phyloP scores from a whole-genome alignment of 768 basidiomycete genomes.

The Mrakia blollopis region DNA sequence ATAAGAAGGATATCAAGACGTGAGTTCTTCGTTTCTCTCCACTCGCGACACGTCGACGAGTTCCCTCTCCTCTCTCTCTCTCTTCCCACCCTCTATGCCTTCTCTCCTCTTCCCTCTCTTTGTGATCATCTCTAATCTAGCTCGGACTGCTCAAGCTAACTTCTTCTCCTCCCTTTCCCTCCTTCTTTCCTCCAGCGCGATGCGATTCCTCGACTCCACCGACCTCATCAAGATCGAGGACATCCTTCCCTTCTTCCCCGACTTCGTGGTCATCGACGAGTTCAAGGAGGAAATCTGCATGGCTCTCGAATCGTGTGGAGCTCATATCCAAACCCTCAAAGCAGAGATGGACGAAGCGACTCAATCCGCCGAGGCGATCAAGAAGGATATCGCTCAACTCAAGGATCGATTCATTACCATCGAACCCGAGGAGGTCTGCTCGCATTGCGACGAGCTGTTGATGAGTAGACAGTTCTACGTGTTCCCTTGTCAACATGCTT shows the following conservation, averaged over 20 bases:
- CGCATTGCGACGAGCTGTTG: conserved; percentile 67
- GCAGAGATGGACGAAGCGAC: conserved; percentile 96
- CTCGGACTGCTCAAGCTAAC: no score
- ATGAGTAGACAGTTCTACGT: conserved; percentile 92
- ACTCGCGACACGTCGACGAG: background rate
- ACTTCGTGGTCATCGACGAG: conserved; percentile 98
- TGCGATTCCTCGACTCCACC: conserved; percentile 92
- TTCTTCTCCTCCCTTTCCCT: conserved; percentile 13
- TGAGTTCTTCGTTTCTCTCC: conserved; percentile 49
- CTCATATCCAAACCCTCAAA: conserved; percentile 82
- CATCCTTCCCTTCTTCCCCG: conserved; percentile 98
- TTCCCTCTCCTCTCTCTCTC: background rate
- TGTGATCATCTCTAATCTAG: no score
- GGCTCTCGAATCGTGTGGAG: conserved; percentile 88
- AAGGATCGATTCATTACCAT: conserved; percentile 88
- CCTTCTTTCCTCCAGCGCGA: conserved; percentile 59
- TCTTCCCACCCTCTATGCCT: background rate
- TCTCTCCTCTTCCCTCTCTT: background rate
- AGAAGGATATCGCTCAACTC: conserved; percentile 77
- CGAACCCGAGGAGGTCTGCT: conserved; percentile 79
- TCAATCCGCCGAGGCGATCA: conserved; percentile 83
- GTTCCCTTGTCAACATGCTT: conserved; percentile 95
- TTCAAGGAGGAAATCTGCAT: conserved; percentile 98
- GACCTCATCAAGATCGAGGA: conserved; percentile 96
- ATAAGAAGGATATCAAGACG: conserved; percentile 98